Evolutionary conservation across 495 filamentous ascomycete genomes (phyloP).

Genomic region (Corynascus novoguineensis): DNA sequence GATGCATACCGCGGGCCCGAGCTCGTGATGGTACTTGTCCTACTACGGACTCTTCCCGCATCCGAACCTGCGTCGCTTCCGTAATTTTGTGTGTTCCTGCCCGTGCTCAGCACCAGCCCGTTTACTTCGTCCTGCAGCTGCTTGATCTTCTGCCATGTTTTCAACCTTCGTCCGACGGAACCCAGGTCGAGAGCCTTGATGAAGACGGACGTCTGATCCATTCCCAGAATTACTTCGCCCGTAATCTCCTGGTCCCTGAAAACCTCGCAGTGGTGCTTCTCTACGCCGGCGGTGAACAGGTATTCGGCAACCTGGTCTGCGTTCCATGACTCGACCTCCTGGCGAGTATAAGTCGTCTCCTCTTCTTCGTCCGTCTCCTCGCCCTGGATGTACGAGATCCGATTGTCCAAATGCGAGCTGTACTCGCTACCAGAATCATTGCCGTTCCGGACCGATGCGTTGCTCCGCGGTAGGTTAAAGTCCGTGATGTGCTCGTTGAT

Average conservation of each 20-base stretch:
- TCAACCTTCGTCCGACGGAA: slow-evolving; percentile 77
- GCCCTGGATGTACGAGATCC: slow-evolving; percentile 83
- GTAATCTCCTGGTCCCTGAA: slow-evolving; percentile 96
- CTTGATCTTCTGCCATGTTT: slow-evolving; percentile 95
- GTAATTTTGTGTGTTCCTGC: slow-evolving; percentile 47
- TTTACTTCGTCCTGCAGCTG: slow-evolving; percentile 76
- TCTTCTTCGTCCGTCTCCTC: slow-evolving; percentile 76
- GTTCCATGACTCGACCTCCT: slow-evolving; percentile 68
- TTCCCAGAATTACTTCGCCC: slow-evolving; percentile 85
- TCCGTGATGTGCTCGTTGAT: slow-evolving; percentile 98
- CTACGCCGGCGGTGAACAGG: slow-evolving; percentile 73
- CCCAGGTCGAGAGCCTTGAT: slow-evolving; percentile 95
- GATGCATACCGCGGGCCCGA: slow-evolving; percentile 59
- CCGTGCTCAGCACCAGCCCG: slow-evolving; percentile 31
- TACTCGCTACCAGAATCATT: slow-evolving; percentile 88
- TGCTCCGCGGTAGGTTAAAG: slow-evolving; percentile 65
- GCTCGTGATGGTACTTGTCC: slow-evolving; percentile 66
- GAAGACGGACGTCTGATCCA: slow-evolving; percentile 89
- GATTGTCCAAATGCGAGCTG: slow-evolving; percentile 68
- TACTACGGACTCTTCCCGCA: slow-evolving; percentile 38
- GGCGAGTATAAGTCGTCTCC: slow-evolving; percentile 49
- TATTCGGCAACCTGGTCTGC: slow-evolving; percentile 77
- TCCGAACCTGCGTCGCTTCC: slow-evolving; percentile 52
- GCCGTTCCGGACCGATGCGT: slow-evolving; percentile 45
- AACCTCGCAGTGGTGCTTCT: slow-evolving; percentile 79